phyloP scores from a whole-genome alignment of 202 grass and related monocot genomes.

The Bolboschoenoplectus hybrid region DNA sequence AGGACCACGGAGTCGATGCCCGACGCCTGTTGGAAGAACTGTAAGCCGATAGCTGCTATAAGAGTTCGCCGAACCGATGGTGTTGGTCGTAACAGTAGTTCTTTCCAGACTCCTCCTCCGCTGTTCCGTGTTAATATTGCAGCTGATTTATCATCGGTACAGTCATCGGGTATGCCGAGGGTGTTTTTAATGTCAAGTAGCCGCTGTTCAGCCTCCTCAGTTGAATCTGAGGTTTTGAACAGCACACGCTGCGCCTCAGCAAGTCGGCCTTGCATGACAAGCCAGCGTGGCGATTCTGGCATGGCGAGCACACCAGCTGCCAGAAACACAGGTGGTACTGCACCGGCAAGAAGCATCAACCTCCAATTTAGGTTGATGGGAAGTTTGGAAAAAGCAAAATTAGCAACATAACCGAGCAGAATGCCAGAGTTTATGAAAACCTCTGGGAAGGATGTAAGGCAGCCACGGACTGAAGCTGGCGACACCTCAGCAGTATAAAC shows the following conservation, averaged over 20 bases:
- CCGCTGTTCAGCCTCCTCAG: constrained; percentile 57
- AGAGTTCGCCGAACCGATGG: constrained; percentile 51
- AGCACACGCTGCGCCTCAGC: constrained; percentile 63
- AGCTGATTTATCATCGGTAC: constrained; percentile 44
- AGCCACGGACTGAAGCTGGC: constrained; percentile 66
- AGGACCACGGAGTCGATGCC: constrained; percentile 74
- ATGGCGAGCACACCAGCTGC: constrained; percentile 63
- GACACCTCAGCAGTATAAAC: constrained; percentile 86
- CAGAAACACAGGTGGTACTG: constrained; percentile 69
- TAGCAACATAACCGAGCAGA: constrained; percentile 85
- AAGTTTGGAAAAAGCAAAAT: constrained; percentile 74
- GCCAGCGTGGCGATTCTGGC: constrained; percentile 95
- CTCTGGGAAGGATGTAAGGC: constrained; percentile 81
- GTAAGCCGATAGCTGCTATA: constrained; percentile 36
- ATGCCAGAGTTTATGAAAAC: constrained; percentile 83
- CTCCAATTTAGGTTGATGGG: constrained; percentile 68
- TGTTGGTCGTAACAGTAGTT: constrained; percentile 46
- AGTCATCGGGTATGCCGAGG: constrained; percentile 54
- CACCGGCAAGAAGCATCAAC: constrained; percentile 73
- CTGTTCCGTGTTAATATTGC: constrained; percentile 30
- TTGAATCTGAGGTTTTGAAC: constrained; percentile 56
- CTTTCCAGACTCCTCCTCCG: constrained; percentile 64
- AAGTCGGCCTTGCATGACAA: constrained; percentile 84
- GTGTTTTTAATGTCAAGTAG: constrained; percentile 58
- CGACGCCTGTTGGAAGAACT: constrained; percentile 64